These are phyloP conservation scores for Fusarium anthophilum DNA, from an alignment of 2,329 filamentous ascomycete genomes.

Conservation along the genomic window DNA sequence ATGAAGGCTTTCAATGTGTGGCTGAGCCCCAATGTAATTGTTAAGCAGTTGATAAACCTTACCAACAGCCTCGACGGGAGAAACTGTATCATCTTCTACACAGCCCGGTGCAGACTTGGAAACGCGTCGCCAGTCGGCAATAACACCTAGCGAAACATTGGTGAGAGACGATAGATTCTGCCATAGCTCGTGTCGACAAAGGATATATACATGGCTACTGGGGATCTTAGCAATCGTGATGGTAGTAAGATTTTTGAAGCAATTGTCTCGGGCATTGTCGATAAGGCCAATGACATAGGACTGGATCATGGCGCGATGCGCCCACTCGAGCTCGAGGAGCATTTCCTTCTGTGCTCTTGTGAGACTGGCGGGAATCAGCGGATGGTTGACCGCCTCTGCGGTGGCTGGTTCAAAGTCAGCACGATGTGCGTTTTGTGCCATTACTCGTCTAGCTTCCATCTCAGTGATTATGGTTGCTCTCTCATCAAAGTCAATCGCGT, in stretches of 20 bases:
- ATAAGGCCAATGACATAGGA: conserved; percentile 73
- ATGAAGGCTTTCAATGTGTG: conserved; percentile 65
- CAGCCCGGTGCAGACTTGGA: conserved; percentile 60
- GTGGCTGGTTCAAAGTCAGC: conserved; percentile 32
- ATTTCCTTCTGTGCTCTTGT: conserved; percentile 73
- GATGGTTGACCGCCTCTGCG: conserved; percentile 40
- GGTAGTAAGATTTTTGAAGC: conserved; percentile 64
- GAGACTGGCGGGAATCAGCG: conserved; percentile 64
- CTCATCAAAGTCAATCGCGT: conserved; percentile 48
- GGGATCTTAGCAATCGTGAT: conserved; percentile 73
- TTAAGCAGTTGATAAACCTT: conserved; percentile 64
- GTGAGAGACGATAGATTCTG: conserved; percentile 61
- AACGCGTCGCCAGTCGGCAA: conserved; percentile 73
- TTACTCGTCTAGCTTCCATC: conserved; percentile 21
- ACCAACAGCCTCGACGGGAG: conserved; percentile 61
- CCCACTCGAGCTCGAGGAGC: conserved; percentile 74
- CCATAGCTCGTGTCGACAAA: conserved; percentile 71
- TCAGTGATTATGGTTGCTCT: conserved; percentile 28
- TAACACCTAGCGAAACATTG: conserved; percentile 67
- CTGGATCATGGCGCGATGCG: conserved; percentile 73
- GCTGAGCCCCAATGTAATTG: conserved; percentile 56
- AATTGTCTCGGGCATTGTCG: conserved; percentile 60
- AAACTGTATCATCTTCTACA: conserved; percentile 58
- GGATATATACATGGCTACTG: conserved; percentile 64
- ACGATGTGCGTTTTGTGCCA: neutral